Percentiles rank a stretch among this genome's conserved stretches.
phyloP scores from a whole-genome alignment of 805 yeast species.

The Phaffomyces antillensis region DNA sequence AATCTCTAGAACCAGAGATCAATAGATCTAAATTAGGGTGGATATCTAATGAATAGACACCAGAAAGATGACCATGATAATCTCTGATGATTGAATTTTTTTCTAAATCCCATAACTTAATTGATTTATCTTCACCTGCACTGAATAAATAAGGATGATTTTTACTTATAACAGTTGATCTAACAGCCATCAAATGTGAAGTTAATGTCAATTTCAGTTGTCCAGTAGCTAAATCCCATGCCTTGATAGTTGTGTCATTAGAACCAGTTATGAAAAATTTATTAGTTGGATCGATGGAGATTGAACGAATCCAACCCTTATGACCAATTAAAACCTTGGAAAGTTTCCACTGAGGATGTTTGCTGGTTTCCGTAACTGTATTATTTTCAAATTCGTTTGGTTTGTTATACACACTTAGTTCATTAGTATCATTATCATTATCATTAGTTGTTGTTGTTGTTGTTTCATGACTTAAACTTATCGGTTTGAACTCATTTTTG shows the following conservation, averaged over 20 bases:
- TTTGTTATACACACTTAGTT: neutral
- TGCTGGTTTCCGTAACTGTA: neutral
- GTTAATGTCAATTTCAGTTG: conserved; percentile 67
- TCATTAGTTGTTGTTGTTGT: neutral
- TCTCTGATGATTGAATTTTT: conserved; percentile 73
- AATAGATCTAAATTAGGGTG: conserved; percentile 85
- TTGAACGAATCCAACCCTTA: conserved; percentile 85
- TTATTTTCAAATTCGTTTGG: neutral
- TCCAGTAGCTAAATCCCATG: conserved; percentile 83
- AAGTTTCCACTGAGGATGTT: conserved; percentile 64
- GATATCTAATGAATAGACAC: conserved; percentile 73
- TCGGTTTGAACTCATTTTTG: too few relatives aligned
- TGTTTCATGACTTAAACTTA: too few relatives aligned
- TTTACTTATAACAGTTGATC: conserved; percentile 65
- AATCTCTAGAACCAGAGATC: conserved; percentile 85
- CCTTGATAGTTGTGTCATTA: conserved; percentile 77
- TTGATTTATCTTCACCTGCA: conserved; percentile 88
- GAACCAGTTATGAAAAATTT: conserved; percentile 92
- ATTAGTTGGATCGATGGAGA: conserved; percentile 79
- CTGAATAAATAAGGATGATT: conserved; percentile 85
- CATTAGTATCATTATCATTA: neutral
- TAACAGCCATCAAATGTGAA: conserved; percentile 86
- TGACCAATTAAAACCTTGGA: conserved; percentile 79
- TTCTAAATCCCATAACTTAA: conserved; percentile 95
- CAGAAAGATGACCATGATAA: conserved; percentile 91